Evolutionary conservation across 2,329 filamentous ascomycete genomes (phyloP), one percentile per base, ranked within the genome.

Genomic region (Monosporascus sp.): DNA sequence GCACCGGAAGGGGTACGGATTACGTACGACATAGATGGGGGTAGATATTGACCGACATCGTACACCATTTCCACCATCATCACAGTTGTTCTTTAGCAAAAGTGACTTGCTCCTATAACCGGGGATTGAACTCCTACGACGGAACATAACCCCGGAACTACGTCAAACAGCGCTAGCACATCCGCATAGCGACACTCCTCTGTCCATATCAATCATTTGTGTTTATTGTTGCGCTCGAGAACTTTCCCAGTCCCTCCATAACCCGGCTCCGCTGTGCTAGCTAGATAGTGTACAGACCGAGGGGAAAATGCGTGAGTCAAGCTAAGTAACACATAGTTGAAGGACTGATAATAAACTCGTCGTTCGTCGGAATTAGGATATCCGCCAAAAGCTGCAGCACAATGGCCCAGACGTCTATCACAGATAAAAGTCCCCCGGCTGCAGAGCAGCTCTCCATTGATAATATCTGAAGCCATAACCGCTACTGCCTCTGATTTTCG

Each of bases 341-440:
- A 54, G 37, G 58, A 62, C 60, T 60, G 66, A 64, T 63, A 66
- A 63, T 65, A 34, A 34, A 34, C 31, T 34, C 31, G 64, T 67
- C 61, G 62, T 66, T 67, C 65, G 58, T 66, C 59, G 66, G 61
- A 62, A 64, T 58, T 57, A 63, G 65, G 63, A 64, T 64, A 62
- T 58, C 59, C 61, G 61, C 64, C 62, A 61, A 63, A 69, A 64
- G 64, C 60, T 64, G 55, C 49, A 53, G 50, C 56, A 56, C 50
- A 22, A 52, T 46, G 54, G 45, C 52, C 44, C 38, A 57, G 61
- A 59, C 50, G 49, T 60, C 53, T 54, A 58, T 57, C 57, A 58
- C 48, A 59, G 55, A 63, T 60, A 57, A 60, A 34, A 57, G 58
- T 54, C 52, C 47, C 50, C 52, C 59, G 56, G 50, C 44, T 59